Conservation (phyloP, 345 rosid species). For the sweet orange (Citrus sinensis) region DNA sequence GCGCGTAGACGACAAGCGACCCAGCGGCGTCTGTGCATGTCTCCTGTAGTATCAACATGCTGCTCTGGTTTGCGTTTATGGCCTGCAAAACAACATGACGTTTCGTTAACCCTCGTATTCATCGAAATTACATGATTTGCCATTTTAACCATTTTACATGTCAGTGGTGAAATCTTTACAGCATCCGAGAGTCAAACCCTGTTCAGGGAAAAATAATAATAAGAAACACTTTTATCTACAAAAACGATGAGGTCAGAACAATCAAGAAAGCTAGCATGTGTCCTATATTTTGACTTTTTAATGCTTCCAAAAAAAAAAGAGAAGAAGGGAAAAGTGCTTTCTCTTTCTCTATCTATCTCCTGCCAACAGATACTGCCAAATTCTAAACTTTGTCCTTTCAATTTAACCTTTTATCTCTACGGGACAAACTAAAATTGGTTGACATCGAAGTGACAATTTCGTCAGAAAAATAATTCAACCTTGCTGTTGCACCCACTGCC, state of each 20-base stretch:
- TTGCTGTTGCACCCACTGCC: no score
- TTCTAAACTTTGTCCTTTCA: slow-evolving; percentile 28
- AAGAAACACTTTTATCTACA: not conserved
- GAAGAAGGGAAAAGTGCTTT: no score
- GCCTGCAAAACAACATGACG: slow-evolving; percentile 40
- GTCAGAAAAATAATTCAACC: not conserved
- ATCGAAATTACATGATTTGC: slow-evolving; percentile 12
- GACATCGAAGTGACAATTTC: not conserved
- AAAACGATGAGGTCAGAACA: slow-evolving; percentile 3
- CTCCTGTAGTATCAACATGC: slow-evolving; percentile 95
- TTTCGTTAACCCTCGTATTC: not conserved
- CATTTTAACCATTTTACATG: slow-evolving; percentile 5
- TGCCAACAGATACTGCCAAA: slow-evolving; percentile 37
- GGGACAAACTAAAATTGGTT: slow-evolving; percentile 22
- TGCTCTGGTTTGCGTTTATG: slow-evolving; percentile 83
- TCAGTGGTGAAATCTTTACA: not conserved
- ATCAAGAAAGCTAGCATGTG: slow-evolving; percentile 40
- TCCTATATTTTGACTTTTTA: slow-evolving; percentile 58
- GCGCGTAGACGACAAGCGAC: slow-evolving; percentile 96
- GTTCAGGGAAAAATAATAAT: not conserved
- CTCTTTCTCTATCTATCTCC: slow-evolving; percentile 18
- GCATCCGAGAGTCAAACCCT: not conserved
- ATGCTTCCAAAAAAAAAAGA: not conserved
- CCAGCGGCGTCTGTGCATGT: slow-evolving; percentile 93
- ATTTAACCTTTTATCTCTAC: slow-evolving; percentile 27